Base-by-base conservation (phyloP, 768 basidiomycete genomes). In the Guyanaporus albipodus region DNA sequence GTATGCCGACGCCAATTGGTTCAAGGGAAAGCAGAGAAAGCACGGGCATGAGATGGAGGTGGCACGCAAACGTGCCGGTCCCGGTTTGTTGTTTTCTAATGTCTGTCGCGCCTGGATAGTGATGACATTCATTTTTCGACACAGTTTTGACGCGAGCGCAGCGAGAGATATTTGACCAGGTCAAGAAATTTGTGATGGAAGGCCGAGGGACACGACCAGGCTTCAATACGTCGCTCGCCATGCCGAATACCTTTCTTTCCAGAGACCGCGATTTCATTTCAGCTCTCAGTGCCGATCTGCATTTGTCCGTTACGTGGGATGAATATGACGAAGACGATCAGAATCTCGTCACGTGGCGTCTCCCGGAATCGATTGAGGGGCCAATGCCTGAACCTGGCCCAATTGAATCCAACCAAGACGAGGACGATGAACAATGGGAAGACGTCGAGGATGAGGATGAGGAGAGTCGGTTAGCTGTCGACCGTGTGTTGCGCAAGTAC, bases 11-110 rank as follows among this genome's bases (percentile, higher is more conserved):
- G 52, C 82, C 56, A 93, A 85, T 57, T 97, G 92, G 91, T 88
- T 87, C 66, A 94, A 92, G 69, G 91, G 93, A 11, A 96, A 97
- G 71, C 91, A 93, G 61, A 71, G 70, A 31, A 91, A 85, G 63
- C 79, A 85, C 57, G 67, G 78, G 35, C 77, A 80, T 49, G 80
- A 82, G 55, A 72, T 82, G 70, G 86, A 86, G 59, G 67, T 73
- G 49, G 81, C 74, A 23, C 73, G 67, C 59, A 82, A 73, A 62
- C 77, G 71, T 62, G 71, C 72, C 3, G 77, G 79, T 44, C 67
- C 91, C n/a, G 78, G 91, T 91, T 50, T 31, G 78, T 73, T 12
- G 36, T 38, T 36, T 40, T 40, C 12, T 11, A 17, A 6, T 35
- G 10, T 4, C 6, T 9, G 8, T 4, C 33, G 4, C 38, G n/a